phyloP scores from a whole-genome alignment of 2,329 filamentous ascomycete genomes.

The Trematosphaeria pertusa region DNA sequence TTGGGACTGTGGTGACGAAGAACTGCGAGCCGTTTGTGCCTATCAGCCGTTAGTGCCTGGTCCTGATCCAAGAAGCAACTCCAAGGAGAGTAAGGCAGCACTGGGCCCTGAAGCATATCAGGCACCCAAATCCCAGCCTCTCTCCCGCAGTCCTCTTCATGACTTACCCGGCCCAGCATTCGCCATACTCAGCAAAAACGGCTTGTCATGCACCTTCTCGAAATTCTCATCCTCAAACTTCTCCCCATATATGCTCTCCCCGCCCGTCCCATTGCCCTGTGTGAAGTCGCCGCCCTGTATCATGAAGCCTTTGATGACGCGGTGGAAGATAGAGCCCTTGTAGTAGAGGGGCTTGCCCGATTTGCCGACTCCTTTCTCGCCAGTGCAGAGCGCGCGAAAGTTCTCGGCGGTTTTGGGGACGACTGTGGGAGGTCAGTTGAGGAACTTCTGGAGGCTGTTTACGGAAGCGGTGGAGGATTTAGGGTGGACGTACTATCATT shows the following conservation, averaged over 20 bases:
- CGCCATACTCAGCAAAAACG: conserved; percentile 96
- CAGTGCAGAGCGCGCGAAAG: conserved; percentile 92
- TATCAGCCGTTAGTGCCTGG: conserved; percentile 49
- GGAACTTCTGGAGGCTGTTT: not conserved
- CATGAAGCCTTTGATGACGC: conserved; percentile 99
- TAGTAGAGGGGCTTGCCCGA: conserved; percentile 86
- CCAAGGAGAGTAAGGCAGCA: too few species aligned
- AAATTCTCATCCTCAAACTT: conserved; percentile 99
- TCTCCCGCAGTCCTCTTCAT: not conserved
- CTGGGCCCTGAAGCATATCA: too few species aligned
- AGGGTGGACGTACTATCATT: conserved; percentile 52
- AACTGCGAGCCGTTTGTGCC: conserved; percentile 97
- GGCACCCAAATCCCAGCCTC: not conserved
- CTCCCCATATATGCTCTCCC: conserved; percentile 95
- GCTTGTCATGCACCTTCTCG: conserved; percentile 85
- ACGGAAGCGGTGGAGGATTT: too few species aligned
- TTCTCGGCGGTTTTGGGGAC: conserved; percentile 97
- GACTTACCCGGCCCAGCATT: conserved; percentile 87
- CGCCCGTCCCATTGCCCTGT: conserved; percentile 89
- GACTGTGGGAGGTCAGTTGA: conserved; percentile 50
- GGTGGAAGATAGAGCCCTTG: conserved; percentile 92
- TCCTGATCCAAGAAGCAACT: too few species aligned
- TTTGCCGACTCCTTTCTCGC: conserved; percentile 87
- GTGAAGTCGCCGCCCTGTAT: conserved; percentile 98
- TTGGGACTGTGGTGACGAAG: conserved; percentile 96